phyloP scores from a whole-genome alignment of 2,329 filamentous ascomycete genomes.

The Lecanosticta acicola region DNA sequence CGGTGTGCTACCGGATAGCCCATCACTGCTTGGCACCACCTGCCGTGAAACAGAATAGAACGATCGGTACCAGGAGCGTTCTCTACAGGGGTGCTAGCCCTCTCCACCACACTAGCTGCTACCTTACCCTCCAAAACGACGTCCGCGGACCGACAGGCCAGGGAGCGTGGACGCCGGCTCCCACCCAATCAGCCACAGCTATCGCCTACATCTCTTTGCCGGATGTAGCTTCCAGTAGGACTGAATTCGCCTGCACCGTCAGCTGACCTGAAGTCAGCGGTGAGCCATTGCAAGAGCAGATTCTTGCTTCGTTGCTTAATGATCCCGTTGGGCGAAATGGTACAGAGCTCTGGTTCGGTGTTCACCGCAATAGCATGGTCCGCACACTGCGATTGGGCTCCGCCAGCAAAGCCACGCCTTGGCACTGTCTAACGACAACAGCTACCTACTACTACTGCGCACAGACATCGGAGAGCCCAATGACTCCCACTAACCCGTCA shows the following conservation, averaged over 20 bases:
- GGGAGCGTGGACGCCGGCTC: neutral
- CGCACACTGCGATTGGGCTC: too few relatives aligned
- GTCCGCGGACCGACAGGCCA: neutral
- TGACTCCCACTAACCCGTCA: neutral
- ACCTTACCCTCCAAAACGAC: neutral
- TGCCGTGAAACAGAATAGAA: slow-evolving; percentile 8
- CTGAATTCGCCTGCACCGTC: neutral
- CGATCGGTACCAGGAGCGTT: neutral
- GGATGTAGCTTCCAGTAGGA: neutral
- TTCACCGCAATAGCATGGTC: neutral
- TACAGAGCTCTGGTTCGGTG: neutral
- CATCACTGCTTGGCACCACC: slow-evolving; percentile 1
- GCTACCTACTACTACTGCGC: too few relatives aligned
- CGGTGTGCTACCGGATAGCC: neutral
- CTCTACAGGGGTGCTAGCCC: slow-evolving; percentile 2
- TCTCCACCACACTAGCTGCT: neutral
- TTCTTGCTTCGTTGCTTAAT: neutral
- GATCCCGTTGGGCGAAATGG: too few relatives aligned
- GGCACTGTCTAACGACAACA: too few relatives aligned
- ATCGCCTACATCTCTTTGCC: neutral
- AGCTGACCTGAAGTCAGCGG: neutral
- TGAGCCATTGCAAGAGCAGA: neutral
- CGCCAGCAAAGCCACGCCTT: too few relatives aligned
- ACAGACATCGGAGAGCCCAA: neutral
- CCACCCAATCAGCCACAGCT: neutral